A percentile compares a stretch with the other conserved stretches of the same genome.
Conservation (phyloP, 441 rosid species). For the Eutrema salsugineum region DNA sequence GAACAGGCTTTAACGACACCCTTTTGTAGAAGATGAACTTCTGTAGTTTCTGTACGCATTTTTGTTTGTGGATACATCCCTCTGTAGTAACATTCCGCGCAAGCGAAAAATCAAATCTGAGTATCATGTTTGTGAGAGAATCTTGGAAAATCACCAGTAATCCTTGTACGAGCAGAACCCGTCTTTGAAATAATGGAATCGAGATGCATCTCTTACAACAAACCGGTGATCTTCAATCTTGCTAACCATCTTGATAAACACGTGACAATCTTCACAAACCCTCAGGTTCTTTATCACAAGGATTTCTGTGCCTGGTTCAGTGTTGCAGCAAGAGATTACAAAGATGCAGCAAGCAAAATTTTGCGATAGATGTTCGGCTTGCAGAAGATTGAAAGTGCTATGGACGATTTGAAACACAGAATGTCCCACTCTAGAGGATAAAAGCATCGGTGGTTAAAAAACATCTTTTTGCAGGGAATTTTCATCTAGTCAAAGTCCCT, state of each 20-base stretch:
- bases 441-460: too few relatives aligned
- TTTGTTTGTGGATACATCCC: background rate
- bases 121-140: background rate
- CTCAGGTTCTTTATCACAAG: constrained; percentile 81
- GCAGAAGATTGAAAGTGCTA: too few relatives aligned
- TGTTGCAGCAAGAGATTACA: too few relatives aligned
- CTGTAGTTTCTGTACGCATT: background rate
- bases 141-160: constrained; percentile 51
- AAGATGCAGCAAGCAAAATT: too few relatives aligned
- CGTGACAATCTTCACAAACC: constrained; percentile 78
- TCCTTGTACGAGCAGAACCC: constrained; percentile 79
- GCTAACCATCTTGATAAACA: constrained; percentile 64
- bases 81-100: background rate
- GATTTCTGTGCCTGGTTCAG: constrained; percentile 53
- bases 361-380: too few relatives aligned
- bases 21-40: constrained; percentile 51
- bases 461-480: constrained; percentile 9
- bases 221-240: constrained; percentile 58
- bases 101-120: background rate
- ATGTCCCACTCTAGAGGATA: too few relatives aligned
- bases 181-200: constrained; percentile 71
- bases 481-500: constrained; percentile 18
- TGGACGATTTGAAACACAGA: too few relatives aligned
- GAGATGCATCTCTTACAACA: constrained; percentile 71
- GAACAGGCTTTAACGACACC: too few relatives aligned